A percentile compares a stretch with the other conserved stretches of the same genome.
Evolutionary conservation across 352 stramenopile genomes (phyloP).

Genomic region (Lagenidium sp.): DNA sequence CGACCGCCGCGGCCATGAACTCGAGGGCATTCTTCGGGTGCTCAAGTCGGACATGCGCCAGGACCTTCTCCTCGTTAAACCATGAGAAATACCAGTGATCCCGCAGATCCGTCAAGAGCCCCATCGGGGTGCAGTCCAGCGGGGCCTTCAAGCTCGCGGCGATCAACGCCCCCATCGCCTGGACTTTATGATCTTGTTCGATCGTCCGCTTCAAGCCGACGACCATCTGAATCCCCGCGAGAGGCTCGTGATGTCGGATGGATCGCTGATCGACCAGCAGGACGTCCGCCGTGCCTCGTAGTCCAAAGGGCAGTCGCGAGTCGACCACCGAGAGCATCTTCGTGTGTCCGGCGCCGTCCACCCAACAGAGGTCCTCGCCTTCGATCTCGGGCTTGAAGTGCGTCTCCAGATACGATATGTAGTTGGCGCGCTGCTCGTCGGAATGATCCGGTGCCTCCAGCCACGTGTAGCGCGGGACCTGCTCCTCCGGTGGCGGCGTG

Average conservation of each 20-base stretch:
- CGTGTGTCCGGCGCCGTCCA: slow-evolving; percentile 13
- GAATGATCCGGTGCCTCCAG: slow-evolving; percentile 13
- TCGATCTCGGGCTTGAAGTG: slow-evolving; percentile 21
- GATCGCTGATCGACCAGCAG: slow-evolving; percentile 17
- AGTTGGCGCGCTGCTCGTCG: slow-evolving; percentile 12
- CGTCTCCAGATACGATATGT: slow-evolving; percentile 18
- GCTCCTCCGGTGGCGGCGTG: too few relatives aligned
- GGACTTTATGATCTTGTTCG: slow-evolving; percentile 7
- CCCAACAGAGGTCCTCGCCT: slow-evolving; percentile 11
- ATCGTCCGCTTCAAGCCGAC: slow-evolving; percentile 11
- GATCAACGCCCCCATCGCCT: slow-evolving; percentile 10
- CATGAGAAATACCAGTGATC: slow-evolving; percentile 13
- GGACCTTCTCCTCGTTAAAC: slow-evolving; percentile 5
- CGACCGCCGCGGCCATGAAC: slow-evolving; percentile 8
- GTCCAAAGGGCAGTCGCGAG: slow-evolving; percentile 17
- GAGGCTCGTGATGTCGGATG: slow-evolving; percentile 14
- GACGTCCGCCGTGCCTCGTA: slow-evolving; percentile 22
- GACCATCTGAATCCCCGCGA: slow-evolving; percentile 19
- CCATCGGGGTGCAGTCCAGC: slow-evolving; percentile 12
- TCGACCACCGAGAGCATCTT: slow-evolving; percentile 12
- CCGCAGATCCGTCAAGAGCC: slow-evolving; percentile 17
- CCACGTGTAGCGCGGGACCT: slow-evolving; percentile 20
- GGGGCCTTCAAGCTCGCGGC: slow-evolving; percentile 13
- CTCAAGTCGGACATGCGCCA: slow-evolving; percentile 7
- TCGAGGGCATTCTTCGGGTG: slow-evolving; percentile 13